Percentiles rank a stretch among this genome's conserved stretches.
Conservation (phyloP, 768 basidiomycete species). For the Pisolithus orientalis region DNA sequence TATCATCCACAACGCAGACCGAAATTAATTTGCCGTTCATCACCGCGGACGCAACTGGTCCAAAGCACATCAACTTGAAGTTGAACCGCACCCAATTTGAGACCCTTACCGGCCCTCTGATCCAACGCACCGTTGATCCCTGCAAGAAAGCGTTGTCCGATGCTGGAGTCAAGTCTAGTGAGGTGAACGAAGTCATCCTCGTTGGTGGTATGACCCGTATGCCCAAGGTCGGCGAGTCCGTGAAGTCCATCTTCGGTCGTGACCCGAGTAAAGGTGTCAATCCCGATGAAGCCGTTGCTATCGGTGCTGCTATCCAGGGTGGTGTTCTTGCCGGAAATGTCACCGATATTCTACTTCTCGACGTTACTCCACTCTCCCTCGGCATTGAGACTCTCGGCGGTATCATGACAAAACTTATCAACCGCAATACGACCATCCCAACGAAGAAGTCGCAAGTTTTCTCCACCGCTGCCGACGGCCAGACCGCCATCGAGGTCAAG, state of each 20-base stretch:
- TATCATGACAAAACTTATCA: constrained; percentile 99
- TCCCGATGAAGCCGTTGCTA: constrained; percentile 98
- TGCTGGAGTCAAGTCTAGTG: constrained; percentile 87
- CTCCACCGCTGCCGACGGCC: constrained; percentile 98
- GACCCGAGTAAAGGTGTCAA: constrained; percentile 99
- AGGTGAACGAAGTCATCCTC: constrained; percentile 94
- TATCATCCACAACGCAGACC: constrained; percentile 91
- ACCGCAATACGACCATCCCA: constrained; percentile 97
- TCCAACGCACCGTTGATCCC: constrained; percentile 88
- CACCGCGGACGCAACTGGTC: constrained; percentile 89
- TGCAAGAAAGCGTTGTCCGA: constrained; percentile 97
- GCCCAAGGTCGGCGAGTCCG: constrained; percentile 92
- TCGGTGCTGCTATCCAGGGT: constrained; percentile 97
- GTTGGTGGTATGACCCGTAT: constrained; percentile 99
- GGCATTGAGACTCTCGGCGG: constrained; percentile 96
- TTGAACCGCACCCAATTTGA: constrained; percentile 89
- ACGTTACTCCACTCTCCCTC: constrained; percentile 95
- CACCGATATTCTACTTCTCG: constrained; percentile 89
- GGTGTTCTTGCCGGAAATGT: constrained; percentile 96
- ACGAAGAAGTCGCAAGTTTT: constrained; percentile 99
- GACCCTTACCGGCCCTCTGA: constrained; percentile 70
- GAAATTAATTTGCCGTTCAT: constrained; percentile 99
- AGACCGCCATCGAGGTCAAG: constrained; percentile 99
- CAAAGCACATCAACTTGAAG: constrained; percentile 95
- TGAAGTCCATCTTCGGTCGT: constrained; percentile 81